These are phyloP conservation scores for Seiridium cupressi DNA, from an alignment of 2,329 filamentous ascomycete species.

Conservation along the genomic window DNA sequence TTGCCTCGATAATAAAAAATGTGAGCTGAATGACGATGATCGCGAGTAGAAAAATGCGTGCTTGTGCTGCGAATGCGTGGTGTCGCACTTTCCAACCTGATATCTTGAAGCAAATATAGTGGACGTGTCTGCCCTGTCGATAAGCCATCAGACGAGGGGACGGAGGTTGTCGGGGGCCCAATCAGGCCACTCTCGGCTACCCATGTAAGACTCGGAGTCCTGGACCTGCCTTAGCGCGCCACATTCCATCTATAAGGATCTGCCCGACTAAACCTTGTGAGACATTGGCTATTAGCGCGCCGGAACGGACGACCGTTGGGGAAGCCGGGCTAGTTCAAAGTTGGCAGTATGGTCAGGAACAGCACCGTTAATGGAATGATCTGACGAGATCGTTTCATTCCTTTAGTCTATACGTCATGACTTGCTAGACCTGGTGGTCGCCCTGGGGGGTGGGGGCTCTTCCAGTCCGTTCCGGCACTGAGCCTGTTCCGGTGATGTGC, in stretches of 20 bases:
- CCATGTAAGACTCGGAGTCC: background rate
- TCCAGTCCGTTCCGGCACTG: too few species aligned
- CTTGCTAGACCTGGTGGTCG: too few species aligned
- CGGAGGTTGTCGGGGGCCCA: background rate
- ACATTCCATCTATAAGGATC: background rate
- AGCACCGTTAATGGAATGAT: too few species aligned
- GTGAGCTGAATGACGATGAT: background rate
- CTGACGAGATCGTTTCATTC: too few species aligned
- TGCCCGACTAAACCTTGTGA: conserved; percentile 1
- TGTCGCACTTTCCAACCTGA: background rate
- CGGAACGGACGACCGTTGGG: conserved; percentile 4
- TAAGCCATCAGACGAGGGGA: background rate
- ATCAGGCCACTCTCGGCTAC: background rate
- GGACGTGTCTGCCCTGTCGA: too few species aligned
- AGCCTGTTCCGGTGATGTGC: too few species aligned
- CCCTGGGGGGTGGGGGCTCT: too few species aligned
- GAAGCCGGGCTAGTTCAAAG: background rate
- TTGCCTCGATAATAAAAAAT: background rate
- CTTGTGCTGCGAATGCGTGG: background rate
- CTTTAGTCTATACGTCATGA: too few species aligned
- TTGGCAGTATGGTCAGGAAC: too few species aligned
- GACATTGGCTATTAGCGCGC: background rate
- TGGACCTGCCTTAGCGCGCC: conserved; percentile 1
- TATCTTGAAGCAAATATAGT: background rate
- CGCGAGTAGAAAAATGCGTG: background rate